These are phyloP conservation scores for Baudoinia panamericana DNA, from an alignment of 495 filamentous ascomycete genomes.

Conservation along the genomic window DNA sequence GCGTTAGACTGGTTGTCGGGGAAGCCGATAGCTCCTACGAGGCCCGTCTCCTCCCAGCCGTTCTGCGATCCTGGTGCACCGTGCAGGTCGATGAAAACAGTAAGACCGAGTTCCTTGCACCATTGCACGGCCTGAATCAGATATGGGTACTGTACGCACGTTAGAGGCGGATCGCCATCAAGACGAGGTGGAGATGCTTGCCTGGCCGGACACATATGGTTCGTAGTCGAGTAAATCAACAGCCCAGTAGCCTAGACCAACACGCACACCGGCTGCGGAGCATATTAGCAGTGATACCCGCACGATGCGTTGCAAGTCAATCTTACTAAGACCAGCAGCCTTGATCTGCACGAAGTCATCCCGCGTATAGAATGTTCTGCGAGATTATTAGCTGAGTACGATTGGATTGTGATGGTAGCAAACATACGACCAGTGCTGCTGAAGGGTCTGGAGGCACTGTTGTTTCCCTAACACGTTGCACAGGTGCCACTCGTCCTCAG, in stretches of 20 bases:
- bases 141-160: constrained; percentile 22
- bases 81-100: constrained; percentile 38
- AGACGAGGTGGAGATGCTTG: neutral
- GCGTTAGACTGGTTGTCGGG: constrained; percentile 1
- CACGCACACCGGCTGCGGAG: too few species aligned
- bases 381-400: neutral
- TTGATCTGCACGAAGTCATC: constrained; percentile 4
- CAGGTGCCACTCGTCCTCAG: constrained; percentile 8
- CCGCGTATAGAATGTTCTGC: constrained; percentile 5
- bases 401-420: neutral
- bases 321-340: constrained; percentile 9
- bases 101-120: constrained; percentile 30
- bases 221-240: constrained; percentile 3
- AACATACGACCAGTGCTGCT: constrained; percentile 4
- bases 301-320: too few species aligned
- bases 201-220: constrained; percentile 8
- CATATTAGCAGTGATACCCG: too few species aligned
- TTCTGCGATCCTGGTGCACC: constrained; percentile 31
- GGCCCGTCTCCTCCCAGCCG: constrained; percentile 5
- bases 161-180: neutral
- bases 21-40: constrained; percentile 5
- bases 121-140: constrained; percentile 35
- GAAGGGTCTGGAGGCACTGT: constrained; percentile 1
- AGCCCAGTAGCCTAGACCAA: constrained; percentile 7
- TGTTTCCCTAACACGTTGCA: constrained; percentile 8